Conservation (phyloP, 768 basidiomycete species). For the Nidula microcarpa region DNA sequence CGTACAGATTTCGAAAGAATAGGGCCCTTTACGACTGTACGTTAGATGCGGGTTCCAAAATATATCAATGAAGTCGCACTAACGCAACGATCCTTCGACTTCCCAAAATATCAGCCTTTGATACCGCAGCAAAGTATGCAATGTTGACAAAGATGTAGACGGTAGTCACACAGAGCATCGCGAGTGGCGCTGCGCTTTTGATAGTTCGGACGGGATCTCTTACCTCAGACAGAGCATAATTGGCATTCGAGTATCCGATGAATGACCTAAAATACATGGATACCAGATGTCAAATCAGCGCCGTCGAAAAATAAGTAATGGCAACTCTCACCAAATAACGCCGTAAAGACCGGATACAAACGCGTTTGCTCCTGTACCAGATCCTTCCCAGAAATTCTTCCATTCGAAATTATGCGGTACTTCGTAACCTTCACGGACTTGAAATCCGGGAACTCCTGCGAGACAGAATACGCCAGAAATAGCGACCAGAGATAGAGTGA, state of each 20-base stretch:
- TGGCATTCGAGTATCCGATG: constrained; percentile 71
- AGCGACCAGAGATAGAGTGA: constrained; percentile 48
- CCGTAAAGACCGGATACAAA: constrained; percentile 64
- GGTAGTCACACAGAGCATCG: constrained; percentile 53
- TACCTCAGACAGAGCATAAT: constrained; percentile 71
- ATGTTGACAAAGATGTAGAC: constrained; percentile 67
- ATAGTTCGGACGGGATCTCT: constrained; percentile 68
- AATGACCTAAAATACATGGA: constrained; percentile 47
- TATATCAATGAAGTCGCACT: constrained; percentile 14
- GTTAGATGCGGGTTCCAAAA: neutral
- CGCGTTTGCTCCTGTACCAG: constrained; percentile 50
- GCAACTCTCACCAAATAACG: constrained; percentile 54
- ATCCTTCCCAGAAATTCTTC: constrained; percentile 63
- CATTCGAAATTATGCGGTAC: constrained; percentile 56
- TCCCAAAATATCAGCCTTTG: constrained; percentile 63
- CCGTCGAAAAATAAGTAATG: neutral
- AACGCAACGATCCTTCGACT: constrained; percentile 69
- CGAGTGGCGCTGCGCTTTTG: constrained; percentile 66
- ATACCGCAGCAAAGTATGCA: constrained; percentile 73
- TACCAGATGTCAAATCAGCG: too few species aligned
- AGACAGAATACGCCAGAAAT: constrained; percentile 53
- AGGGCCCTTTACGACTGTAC: constrained; percentile 40
- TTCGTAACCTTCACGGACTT: constrained; percentile 46
- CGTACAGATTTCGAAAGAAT: constrained; percentile 75
- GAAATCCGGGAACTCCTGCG: constrained; percentile 43